These are phyloP conservation scores for Odontarrhena argentea DNA, from an alignment of 345 rosid species.

Conservation along the genomic window DNA sequence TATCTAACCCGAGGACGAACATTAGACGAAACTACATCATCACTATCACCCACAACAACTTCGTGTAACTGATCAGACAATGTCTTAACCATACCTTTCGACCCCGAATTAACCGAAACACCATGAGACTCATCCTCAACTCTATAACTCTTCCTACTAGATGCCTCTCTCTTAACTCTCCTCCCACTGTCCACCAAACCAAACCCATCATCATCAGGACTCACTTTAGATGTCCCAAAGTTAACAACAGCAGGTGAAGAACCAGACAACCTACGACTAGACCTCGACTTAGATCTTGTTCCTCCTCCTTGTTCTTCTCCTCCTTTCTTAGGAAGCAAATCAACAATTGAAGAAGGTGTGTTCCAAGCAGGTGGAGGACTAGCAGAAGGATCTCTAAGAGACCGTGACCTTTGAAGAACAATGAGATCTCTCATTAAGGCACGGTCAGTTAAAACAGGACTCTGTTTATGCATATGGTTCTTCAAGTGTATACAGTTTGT, in stretches of 20 bases:
- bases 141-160: slow-evolving; percentile 55
- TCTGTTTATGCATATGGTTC: slow-evolving; percentile 97
- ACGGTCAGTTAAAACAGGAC: slow-evolving; percentile 75
- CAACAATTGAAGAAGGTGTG: slow-evolving; percentile 65
- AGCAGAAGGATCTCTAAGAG: slow-evolving; percentile 91
- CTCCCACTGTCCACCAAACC: slow-evolving; percentile 51
- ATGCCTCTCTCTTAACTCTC: slow-evolving; percentile 71
- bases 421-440: slow-evolving; percentile 88
- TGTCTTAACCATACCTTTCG: slow-evolving; percentile 48
- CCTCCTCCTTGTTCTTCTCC: slow-evolving; percentile 51
- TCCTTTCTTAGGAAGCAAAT: slow-evolving; percentile 70
- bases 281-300: slow-evolving; percentile 51
- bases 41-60: slow-evolving; percentile 60
- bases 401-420: slow-evolving; percentile 85
- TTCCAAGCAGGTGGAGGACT: slow-evolving; percentile 93
- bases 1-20: slow-evolving; percentile 51
- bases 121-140: slow-evolving; percentile 47
- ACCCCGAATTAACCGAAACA: slow-evolving; percentile 52
- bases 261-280: slow-evolving; percentile 68
- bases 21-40: slow-evolving; percentile 77
- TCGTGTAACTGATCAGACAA: slow-evolving; percentile 72
- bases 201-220: slow-evolving; percentile 51
- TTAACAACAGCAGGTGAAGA: slow-evolving; percentile 58
- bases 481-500: slow-evolving; percentile 96
- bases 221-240: slow-evolving; percentile 61